phyloP scores from a whole-genome alignment of 495 filamentous ascomycete species.

The Penicillium robsamsonii region DNA sequence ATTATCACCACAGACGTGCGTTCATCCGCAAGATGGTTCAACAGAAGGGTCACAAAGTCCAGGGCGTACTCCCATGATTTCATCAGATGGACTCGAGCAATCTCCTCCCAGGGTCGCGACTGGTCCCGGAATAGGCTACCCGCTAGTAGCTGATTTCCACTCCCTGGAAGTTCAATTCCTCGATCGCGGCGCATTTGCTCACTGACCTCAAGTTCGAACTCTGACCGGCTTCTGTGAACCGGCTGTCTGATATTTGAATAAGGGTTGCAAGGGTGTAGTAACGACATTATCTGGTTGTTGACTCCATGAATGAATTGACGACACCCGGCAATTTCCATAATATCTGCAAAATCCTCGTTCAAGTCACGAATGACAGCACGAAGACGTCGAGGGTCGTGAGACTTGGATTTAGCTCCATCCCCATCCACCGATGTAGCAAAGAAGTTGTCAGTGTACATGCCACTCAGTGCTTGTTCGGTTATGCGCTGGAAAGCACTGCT shows the following conservation, averaged over 20 bases:
- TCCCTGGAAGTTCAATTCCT: conserved; percentile 47
- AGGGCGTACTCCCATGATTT: conserved; percentile 22
- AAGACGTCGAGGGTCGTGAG: neutral
- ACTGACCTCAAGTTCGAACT: conserved; percentile 21
- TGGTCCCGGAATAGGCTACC: conserved; percentile 46
- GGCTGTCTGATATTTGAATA: conserved; percentile 18
- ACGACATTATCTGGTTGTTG: neutral
- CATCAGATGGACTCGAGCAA: conserved; percentile 28
- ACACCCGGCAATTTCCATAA: conserved; percentile 28
- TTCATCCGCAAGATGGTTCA: conserved; percentile 28
- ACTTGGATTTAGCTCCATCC: neutral
- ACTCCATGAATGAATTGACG: neutral
- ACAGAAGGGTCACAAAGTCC: conserved; percentile 29
- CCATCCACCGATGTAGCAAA: neutral
- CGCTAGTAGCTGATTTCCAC: conserved; percentile 42
- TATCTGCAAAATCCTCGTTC: conserved; percentile 47
- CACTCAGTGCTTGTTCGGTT: neutral
- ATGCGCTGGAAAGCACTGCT: neutral
- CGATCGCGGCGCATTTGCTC: conserved; percentile 23
- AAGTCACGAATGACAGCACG: conserved; percentile 51
- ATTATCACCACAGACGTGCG: conserved; percentile 32
- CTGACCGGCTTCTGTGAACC: neutral
- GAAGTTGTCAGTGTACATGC: neutral
- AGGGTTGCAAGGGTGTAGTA: conserved; percentile 6
- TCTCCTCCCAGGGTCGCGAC: conserved; percentile 34